A percentile compares a stretch with the other conserved stretches of the same genome.
These are phyloP conservation scores for Mychonastes homosphaera DNA, from an alignment of 139 green algal species.

Conservation along the genomic window DNA sequence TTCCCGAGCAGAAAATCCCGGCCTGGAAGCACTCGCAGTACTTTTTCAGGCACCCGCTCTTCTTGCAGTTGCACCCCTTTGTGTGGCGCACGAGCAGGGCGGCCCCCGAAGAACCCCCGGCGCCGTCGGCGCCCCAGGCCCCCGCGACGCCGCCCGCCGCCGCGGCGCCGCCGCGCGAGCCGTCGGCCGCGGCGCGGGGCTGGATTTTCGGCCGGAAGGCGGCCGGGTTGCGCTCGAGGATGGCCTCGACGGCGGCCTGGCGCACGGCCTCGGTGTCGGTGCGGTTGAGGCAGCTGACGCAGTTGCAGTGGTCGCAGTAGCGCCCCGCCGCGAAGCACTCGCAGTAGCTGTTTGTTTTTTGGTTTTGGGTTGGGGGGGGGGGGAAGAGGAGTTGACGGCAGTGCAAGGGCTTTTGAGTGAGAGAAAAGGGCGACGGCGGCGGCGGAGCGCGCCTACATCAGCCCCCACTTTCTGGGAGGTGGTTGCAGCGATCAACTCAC, in stretches of 20 bases:
- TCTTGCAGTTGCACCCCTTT: constrained; percentile 77
- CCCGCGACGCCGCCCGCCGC: background rate
- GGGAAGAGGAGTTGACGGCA: too few species aligned
- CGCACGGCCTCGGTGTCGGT: constrained; percentile 51
- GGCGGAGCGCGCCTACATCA: background rate
- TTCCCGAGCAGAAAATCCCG: constrained; percentile 66
- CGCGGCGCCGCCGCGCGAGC: background rate
- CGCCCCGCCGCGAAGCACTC: constrained; percentile 67
- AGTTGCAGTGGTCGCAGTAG: constrained; percentile 81
- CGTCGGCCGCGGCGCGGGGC: background rate
- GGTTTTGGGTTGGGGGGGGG: too few species aligned
- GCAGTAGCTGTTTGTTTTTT: constrained; percentile 77
- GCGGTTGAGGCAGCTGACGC: constrained; percentile 81
- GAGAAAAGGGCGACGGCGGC: too few species aligned
- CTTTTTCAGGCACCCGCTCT: constrained; percentile 87
- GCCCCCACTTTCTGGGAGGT: too few species aligned
- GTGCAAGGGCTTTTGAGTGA: background rate
- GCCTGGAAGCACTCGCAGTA: constrained; percentile 98
- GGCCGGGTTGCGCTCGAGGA: constrained; percentile 80
- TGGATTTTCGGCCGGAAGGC: constrained; percentile 85
- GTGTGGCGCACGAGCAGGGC: background rate
- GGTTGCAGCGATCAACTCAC: too few species aligned
- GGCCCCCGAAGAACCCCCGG: background rate
- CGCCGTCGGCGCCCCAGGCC: background rate
- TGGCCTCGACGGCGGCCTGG: constrained; percentile 69